Evolutionary conservation across 371 early-diverging fungal species (phyloP).

Genomic region (Batkoa obscura): DNA sequence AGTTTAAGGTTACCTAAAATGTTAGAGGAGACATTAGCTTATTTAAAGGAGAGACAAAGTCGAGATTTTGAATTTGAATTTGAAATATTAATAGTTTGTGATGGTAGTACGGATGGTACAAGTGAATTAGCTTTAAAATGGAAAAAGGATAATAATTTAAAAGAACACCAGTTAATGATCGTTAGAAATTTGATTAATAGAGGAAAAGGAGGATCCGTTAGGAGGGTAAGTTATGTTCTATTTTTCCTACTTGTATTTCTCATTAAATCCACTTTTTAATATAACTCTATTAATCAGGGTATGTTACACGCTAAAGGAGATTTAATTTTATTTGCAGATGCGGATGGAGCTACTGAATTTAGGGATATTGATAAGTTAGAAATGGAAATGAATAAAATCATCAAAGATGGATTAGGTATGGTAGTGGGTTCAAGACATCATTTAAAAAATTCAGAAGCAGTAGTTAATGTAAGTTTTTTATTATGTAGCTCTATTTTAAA

Average conservation of each 20-base stretch:
- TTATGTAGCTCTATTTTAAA: neutral
- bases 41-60: conserved; percentile 22
- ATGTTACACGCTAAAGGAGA: conserved; percentile 63
- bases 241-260: neutral
- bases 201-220: conserved; percentile 90
- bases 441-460: conserved; percentile 68
- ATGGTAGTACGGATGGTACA: conserved; percentile 70
- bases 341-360: conserved; percentile 87
- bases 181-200: conserved; percentile 62
- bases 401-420: conserved; percentile 31
- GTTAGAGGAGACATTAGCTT: conserved; percentile 55
- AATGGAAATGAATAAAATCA: conserved; percentile 15
- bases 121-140: conserved; percentile 37
- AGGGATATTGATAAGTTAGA: conserved; percentile 53
- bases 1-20: conserved; percentile 56
- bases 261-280: neutral
- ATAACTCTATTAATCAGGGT: conserved; percentile 28
- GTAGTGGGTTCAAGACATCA: conserved; percentile 83
- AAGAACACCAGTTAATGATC: conserved; percentile 39
- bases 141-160: conserved; percentile 24
- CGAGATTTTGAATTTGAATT: conserved; percentile 25
- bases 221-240: conserved; percentile 33
- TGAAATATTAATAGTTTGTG: conserved; percentile 82
- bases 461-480: conserved; percentile 60
- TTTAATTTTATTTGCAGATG: conserved; percentile 75